Conservation (phyloP, 2,329 filamentous ascomycete species). For the Epichloe bromicola region DNA sequence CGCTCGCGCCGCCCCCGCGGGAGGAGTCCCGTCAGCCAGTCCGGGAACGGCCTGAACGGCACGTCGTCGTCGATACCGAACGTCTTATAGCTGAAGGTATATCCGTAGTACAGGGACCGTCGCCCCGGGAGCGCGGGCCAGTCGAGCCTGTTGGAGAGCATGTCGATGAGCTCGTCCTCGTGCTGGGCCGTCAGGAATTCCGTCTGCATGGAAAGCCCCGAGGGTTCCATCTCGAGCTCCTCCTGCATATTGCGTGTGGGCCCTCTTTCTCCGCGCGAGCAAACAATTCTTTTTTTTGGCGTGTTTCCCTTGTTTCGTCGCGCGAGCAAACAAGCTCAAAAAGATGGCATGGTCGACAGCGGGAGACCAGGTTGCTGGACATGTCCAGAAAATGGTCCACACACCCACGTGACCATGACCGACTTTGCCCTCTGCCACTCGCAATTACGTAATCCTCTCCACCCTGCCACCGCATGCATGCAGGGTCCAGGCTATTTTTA, state of each 20-base stretch:
- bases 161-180: constrained; percentile 28
- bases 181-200: constrained; percentile 34
- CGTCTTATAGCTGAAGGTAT: constrained; percentile 46
- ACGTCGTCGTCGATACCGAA: constrained; percentile 34
- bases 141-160: constrained; percentile 1
- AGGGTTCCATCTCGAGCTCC: constrained; percentile 15
- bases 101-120: constrained; percentile 32
- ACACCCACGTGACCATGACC: background rate
- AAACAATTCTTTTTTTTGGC: too few species aligned
- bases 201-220: constrained; percentile 29
- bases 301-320: too few species aligned
- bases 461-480: too few species aligned
- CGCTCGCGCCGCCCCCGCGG: constrained; percentile 31
- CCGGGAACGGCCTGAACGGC: constrained; percentile 36
- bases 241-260: constrained; percentile 13
- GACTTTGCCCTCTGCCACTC: too few species aligned
- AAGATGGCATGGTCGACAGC: too few species aligned
- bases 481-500: too few species aligned
- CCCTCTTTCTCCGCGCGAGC: too few species aligned
- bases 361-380: too few species aligned
- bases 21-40: constrained; percentile 36
- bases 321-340: too few species aligned
- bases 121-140: constrained; percentile 5
- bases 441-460: too few species aligned
- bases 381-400: too few species aligned